Conservation (phyloP, 2,329 filamentous ascomycete species). For the Coniochaeta sp. region DNA sequence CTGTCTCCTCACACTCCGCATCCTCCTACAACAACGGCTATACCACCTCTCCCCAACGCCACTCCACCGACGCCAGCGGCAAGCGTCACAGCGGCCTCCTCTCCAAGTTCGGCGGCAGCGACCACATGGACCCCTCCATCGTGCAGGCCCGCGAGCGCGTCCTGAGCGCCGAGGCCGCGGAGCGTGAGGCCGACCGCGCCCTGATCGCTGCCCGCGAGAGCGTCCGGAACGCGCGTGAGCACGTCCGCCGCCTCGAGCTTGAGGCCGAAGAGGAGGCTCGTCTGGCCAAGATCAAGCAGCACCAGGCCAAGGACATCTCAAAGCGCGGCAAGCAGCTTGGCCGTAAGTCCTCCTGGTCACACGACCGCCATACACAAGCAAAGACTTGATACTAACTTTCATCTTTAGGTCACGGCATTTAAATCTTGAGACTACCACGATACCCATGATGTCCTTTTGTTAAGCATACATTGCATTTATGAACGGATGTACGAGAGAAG, state of each 20-base stretch:
- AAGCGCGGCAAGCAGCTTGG: constrained; percentile 65
- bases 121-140: constrained; percentile 53
- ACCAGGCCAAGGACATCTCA: constrained; percentile 55
- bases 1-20: constrained; percentile 13
- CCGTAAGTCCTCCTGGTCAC: constrained; percentile 41
- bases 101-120: constrained; percentile 30
- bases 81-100: constrained; percentile 28
- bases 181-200: constrained; percentile 58
- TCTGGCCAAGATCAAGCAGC: constrained; percentile 60
- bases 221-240: constrained; percentile 55
- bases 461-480: not conserved
- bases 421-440: not conserved
- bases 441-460: not conserved
- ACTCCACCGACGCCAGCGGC: constrained; percentile 19
- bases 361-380: not conserved
- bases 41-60: constrained; percentile 17
- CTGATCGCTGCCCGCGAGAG: constrained; percentile 46
- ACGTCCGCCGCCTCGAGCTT: constrained; percentile 54
- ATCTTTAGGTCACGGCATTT: not conserved
- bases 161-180: constrained; percentile 53
- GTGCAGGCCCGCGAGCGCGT: constrained; percentile 53
- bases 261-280: constrained; percentile 60
- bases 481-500: not conserved
- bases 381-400: not conserved
- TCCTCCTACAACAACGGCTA: constrained; percentile 7